Evolutionary conservation across 2,329 filamentous ascomycete genomes (phyloP).

Genomic region (Talaromyces sp.): DNA sequence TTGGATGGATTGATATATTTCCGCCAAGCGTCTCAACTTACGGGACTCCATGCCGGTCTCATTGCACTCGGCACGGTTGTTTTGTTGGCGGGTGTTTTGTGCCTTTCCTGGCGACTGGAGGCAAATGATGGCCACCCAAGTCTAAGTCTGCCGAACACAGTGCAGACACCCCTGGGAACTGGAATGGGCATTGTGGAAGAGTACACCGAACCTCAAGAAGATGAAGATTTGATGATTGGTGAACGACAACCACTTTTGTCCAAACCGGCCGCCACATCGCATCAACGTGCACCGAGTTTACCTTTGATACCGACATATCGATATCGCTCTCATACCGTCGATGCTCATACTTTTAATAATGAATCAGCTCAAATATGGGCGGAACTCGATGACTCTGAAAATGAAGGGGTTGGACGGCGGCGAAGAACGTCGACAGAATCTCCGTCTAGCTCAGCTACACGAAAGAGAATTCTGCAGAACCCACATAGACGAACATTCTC

Average conservation of each 20-base stretch:
- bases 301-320: conserved; percentile 28
- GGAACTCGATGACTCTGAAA: conserved; percentile 72
- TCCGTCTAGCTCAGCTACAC: background rate
- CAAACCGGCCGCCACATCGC: conserved; percentile 25
- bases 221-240: conserved; percentile 41
- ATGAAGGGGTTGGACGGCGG: conserved; percentile 22
- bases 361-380: conserved; percentile 83
- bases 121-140: conserved; percentile 49
- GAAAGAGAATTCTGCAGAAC: background rate
- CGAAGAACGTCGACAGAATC: conserved; percentile 6
- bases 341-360: conserved; percentile 52
- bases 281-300: conserved; percentile 35
- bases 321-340: conserved; percentile 50
- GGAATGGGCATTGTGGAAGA: conserved; percentile 75
- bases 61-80: conserved; percentile 85
- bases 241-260: conserved; percentile 40
- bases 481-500: conserved; percentile 16
- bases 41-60: conserved; percentile 62
- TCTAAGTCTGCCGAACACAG: conserved; percentile 48
- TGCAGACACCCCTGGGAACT: conserved; percentile 68
- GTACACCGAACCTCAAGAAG: conserved; percentile 28
- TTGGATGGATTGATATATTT: conserved; percentile 97
- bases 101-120: conserved; percentile 87
- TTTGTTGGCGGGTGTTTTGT: conserved; percentile 80
- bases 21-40: conserved; percentile 76